A percentile compares a stretch with the other conserved stretches of the same genome.
These are phyloP conservation scores for Chenopodium album DNA, from an alignment of 148 eudicot genomes.

Conservation along the genomic window DNA sequence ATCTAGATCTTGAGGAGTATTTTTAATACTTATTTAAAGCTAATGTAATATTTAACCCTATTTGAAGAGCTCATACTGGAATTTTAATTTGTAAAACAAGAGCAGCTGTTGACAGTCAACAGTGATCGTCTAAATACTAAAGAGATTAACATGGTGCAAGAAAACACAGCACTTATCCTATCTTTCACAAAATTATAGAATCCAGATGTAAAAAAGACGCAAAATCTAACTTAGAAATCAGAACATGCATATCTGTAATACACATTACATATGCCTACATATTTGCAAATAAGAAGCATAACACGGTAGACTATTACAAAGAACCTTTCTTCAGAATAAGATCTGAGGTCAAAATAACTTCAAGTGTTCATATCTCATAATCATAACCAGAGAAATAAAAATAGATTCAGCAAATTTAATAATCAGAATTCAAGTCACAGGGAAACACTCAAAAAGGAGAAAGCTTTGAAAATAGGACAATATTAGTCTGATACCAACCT, in stretches of 20 bases:
- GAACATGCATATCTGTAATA: not conserved
- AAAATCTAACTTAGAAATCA: not conserved
- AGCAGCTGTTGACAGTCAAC: not conserved
- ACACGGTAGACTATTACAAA: not conserved
- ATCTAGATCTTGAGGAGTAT: not conserved
- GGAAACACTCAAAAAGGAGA: not conserved
- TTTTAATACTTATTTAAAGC: not conserved
- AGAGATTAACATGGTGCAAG: not conserved
- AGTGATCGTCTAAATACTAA: not conserved
- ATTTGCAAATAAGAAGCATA: not conserved
- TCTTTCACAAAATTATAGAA: not conserved
- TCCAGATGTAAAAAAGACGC: not conserved
- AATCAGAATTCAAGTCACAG: no score
- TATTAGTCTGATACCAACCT: not conserved
- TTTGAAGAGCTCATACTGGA: not conserved
- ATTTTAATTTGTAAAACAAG: not conserved
- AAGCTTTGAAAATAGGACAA: not conserved
- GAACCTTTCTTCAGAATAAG: not conserved
- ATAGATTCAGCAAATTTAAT: not conserved
- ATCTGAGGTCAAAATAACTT: not conserved
- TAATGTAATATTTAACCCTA: not conserved
- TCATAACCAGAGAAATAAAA: not conserved
- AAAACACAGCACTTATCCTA: not conserved
- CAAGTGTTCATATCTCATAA: not conserved
- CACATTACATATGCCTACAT: not conserved